Evolutionary conservation across 192 early-diverging fungal species (phyloP), one percentile per base, ranked within the genome.

Genomic region (Coemansia sp.): DNA sequence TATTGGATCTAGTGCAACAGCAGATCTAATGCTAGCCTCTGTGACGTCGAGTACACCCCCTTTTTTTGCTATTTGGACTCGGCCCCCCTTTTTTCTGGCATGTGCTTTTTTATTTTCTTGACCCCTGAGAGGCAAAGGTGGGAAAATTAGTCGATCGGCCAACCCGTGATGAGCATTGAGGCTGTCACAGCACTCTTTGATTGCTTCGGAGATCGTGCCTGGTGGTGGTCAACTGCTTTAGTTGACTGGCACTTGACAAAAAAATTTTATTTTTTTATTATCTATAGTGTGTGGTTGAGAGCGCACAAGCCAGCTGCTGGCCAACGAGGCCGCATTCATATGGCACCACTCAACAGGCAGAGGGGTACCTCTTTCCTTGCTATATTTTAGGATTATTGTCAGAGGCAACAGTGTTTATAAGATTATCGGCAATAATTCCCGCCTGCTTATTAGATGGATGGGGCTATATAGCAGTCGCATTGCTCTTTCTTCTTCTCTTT

Each of bases 271-370:
- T 17, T 22, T 40, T 6, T 22, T 17, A 40, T 40, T 22, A 40
- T 18, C 38, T 22, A 18, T 18, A 17, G 15, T n/a, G n/a, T n/a
- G n/a, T n/a, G n/a, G 14, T 14, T 24, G 24, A 44, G 9, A 17
- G 42, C 42, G 42, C 42, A 44, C 42, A 44, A 44, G 42, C 42
- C 42, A 44, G 42, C 42, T 44, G 42, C 5, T 14, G 42, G 24
- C 42, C 5, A 44, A 11, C 13, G 22, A 44, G 7, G n/a, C 6
- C 42, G 9, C 22, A 5, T 44, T 26, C 4, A n/a, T n/a, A n/a
- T n/a, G n/a, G n/a, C n/a, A n/a, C n/a, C n/a, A n/a, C n/a, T n/a
- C n/a, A n/a, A n/a, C n/a, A n/a, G n/a, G n/a, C n/a, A n/a, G n/a
- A n/a, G n/a, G n/a, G n/a, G n/a, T n/a, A n/a, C 30, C 30, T 32